Conservation (phyloP, 2,329 filamentous ascomycete genomes). For the Cladophialophora exuberans region DNA sequence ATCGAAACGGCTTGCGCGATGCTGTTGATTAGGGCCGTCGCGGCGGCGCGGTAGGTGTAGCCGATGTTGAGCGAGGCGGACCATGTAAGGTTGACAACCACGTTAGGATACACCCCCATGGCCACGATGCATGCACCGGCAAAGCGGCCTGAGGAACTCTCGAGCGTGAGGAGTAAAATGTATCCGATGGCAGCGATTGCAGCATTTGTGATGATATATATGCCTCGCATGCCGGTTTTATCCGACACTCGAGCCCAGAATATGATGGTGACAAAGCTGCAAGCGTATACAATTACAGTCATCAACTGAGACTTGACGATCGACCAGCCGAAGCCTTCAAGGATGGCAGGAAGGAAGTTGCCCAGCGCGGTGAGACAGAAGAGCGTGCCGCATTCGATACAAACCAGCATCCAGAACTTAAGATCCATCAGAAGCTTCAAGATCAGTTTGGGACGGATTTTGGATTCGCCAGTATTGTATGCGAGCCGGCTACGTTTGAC, state of each 20-base stretch:
- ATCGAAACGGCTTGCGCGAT: constrained; percentile 20
- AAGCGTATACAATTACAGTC: constrained; percentile 26
- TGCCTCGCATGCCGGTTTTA: constrained; percentile 8
- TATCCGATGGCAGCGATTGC: constrained; percentile 4
- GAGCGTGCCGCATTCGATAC: constrained; percentile 15
- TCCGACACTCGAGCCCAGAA: constrained; percentile 19
- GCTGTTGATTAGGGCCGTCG: constrained; percentile 22
- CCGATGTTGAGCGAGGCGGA: constrained; percentile 23
- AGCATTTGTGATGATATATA: constrained; percentile 11
- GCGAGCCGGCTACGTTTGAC: constrained; percentile 14
- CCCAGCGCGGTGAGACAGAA: constrained; percentile 18
- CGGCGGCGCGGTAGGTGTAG: constrained; percentile 23
- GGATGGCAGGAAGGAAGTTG: constrained; percentile 26
- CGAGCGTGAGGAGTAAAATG: constrained; percentile 18
- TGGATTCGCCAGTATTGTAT: constrained; percentile 23
- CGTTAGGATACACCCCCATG: constrained; percentile 15
- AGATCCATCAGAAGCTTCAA: constrained; percentile 16
- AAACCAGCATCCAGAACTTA: constrained; percentile 25
- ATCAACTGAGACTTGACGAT: constrained; percentile 23
- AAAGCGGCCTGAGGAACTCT: constrained; percentile 13
- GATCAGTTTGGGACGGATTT: constrained; percentile 18
- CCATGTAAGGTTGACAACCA: constrained; percentile 24
- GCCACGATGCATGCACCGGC: constrained; percentile 19
- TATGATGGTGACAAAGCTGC: constrained; percentile 22
- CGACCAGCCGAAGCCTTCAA: constrained; percentile 20